Conservation (phyloP, 192 early-diverging fungal species). For the Backusella circina region DNA sequence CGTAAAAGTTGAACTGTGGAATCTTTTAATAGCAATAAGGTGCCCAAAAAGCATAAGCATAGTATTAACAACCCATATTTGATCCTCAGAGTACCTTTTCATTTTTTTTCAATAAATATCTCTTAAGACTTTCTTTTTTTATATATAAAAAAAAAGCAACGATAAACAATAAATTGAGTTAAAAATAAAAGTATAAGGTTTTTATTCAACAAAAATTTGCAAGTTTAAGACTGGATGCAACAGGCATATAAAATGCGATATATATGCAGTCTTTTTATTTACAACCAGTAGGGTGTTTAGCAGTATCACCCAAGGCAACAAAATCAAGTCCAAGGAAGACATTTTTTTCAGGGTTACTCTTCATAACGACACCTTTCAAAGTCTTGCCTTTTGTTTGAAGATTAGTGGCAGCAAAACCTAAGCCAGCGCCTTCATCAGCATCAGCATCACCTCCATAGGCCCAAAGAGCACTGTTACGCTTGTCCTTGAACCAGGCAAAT, state of each 20-base stretch:
- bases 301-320: not conserved
- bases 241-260: not conserved
- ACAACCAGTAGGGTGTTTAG: not conserved
- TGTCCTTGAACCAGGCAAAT: slow-evolving; percentile 36
- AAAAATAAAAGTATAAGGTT: too few relatives aligned
- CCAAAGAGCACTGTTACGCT: slow-evolving; percentile 30
- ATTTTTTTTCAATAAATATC: too few relatives aligned
- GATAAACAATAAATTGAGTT: too few relatives aligned
- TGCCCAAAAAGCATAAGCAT: not conserved
- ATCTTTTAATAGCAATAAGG: too few relatives aligned
- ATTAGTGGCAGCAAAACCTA: slow-evolving; percentile 13
- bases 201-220: not conserved
- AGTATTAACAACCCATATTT: not conserved
- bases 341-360: slow-evolving; percentile 9
- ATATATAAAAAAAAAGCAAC: too few relatives aligned
- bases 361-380: slow-evolving; percentile 10
- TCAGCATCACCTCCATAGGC: slow-evolving; percentile 28
- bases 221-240: not conserved
- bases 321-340: not conserved
- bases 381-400: slow-evolving; percentile 26
- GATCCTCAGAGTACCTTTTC: too few relatives aligned
- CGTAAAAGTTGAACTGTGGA: too few relatives aligned
- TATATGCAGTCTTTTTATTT: too few relatives aligned
- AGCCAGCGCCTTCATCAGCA: slow-evolving; percentile 18
- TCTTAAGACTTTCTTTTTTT: too few relatives aligned